These are phyloP conservation scores for Mortierella sp. DNA, from an alignment of 371 early-diverging fungal species.

Conservation along the genomic window DNA sequence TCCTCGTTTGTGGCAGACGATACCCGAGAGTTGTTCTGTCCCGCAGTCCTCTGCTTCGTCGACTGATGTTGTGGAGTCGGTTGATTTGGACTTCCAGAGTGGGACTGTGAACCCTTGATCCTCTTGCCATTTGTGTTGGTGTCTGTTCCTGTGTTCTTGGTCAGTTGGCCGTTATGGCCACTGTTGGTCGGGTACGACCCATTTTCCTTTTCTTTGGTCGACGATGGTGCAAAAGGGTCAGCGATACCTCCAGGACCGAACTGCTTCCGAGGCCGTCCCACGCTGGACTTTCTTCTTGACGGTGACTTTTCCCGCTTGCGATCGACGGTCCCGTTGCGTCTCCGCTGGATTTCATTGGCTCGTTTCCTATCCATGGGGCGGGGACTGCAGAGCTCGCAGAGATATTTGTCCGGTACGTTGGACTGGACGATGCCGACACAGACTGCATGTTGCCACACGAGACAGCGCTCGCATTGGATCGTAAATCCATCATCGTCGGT, in stretches of 20 bases:
- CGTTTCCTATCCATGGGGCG: conserved; percentile 60
- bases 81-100: neutral
- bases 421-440: conserved; percentile 81
- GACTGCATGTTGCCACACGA: conserved; percentile 95
- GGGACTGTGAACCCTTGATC: neutral
- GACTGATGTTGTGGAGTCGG: conserved; percentile 10
- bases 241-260: conserved; percentile 11
- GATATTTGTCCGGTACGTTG: conserved; percentile 84
- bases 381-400: conserved; percentile 87
- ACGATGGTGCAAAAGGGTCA: neutral
- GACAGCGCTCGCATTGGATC: conserved; percentile 95
- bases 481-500: conserved; percentile 98
- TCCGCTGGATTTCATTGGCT: conserved; percentile 48
- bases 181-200: conserved; percentile 12
- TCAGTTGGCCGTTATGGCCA: conserved; percentile 17
- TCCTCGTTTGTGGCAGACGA: conserved; percentile 34
- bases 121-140: conserved; percentile 7
- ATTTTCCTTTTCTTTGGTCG: conserved; percentile 18
- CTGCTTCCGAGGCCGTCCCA: conserved; percentile 31
- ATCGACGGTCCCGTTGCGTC: conserved; percentile 32
- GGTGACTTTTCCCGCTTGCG: conserved; percentile 49
- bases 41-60: conserved; percentile 21
- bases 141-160: neutral
- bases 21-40: conserved; percentile 14
- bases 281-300: conserved; percentile 28